phyloP scores from a whole-genome alignment of 345 rosid genomes.

The Melastoma malabathricum region DNA sequence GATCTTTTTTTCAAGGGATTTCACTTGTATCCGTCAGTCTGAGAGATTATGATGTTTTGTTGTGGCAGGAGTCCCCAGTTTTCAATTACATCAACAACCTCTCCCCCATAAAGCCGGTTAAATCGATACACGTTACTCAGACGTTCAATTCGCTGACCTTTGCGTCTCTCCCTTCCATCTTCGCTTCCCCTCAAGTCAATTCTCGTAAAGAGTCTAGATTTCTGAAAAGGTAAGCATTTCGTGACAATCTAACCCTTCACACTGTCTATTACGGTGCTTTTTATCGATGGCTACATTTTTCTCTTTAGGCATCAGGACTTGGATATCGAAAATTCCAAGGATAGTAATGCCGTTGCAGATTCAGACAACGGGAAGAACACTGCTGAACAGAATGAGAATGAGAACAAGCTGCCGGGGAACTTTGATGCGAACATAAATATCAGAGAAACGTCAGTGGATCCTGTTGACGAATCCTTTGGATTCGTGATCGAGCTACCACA shows the following conservation, averaged over 20 bases:
- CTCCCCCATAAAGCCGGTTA: conserved; percentile 84
- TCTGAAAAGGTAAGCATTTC: conserved; percentile 42
- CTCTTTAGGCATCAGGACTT: conserved; percentile 33
- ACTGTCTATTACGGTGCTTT: conserved; percentile 1
- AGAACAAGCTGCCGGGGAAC: conserved; percentile 22
- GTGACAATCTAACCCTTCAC: no score
- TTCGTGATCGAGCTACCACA: conserved; percentile 35
- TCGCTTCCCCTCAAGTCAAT: conserved; percentile 81
- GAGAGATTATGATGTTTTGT: not conserved
- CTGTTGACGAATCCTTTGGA: conserved; percentile 21
- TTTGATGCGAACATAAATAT: conserved; percentile 32
- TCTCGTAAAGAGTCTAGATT: conserved; percentile 71
- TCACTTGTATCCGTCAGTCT: not conserved
- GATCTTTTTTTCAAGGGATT: no score
- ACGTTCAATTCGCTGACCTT: conserved; percentile 61
- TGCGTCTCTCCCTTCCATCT: conserved; percentile 65
- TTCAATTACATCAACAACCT: conserved; percentile 78
- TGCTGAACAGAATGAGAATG: conserved; percentile 14
- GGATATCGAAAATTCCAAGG: conserved; percentile 29
- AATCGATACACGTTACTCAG: conserved; percentile 48
- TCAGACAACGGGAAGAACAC: conserved; percentile 15
- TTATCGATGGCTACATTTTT: not conserved
- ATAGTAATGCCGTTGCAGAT: conserved; percentile 13
- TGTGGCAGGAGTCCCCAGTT: conserved; percentile 81
- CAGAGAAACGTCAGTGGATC: conserved; percentile 37